These are phyloP conservation scores for Allodekkera sacchari DNA, from an alignment of 805 yeast species.

Conservation along the genomic window DNA sequence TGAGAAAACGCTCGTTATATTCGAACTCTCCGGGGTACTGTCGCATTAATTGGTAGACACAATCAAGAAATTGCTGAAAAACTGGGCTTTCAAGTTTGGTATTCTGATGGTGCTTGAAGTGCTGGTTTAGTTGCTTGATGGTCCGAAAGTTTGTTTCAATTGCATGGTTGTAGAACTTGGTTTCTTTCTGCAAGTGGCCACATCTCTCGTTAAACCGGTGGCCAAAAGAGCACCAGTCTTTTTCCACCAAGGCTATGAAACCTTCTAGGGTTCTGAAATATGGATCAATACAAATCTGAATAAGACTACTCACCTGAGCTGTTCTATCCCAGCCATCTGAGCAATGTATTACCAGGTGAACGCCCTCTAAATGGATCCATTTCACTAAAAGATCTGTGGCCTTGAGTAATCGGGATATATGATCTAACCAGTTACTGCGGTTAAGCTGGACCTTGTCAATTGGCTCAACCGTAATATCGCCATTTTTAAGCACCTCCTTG, in stretches of 20 bases:
- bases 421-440: constrained; percentile 73
- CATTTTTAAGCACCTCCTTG: constrained; percentile 52
- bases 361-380: constrained; percentile 73
- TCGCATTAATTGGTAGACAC: constrained; percentile 68
- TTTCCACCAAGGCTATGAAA: constrained; percentile 75
- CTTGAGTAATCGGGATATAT: constrained; percentile 57
- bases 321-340: constrained; percentile 99
- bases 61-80: constrained; percentile 89
- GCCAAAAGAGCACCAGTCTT: constrained; percentile 95
- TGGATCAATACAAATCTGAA: constrained; percentile 86
- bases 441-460: constrained; percentile 48
- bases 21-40: constrained; percentile 74
- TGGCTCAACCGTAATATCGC: constrained; percentile 44
- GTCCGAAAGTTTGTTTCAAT: constrained; percentile 26
- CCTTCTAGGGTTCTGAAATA: constrained; percentile 84
- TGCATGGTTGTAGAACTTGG: constrained; percentile 37
- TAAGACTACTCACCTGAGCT: constrained; percentile 75
- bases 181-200: constrained; percentile 60
- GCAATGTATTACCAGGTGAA: constrained; percentile 84
- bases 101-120: constrained; percentile 40
- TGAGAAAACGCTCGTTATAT: constrained; percentile 78
- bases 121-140: constrained; percentile 41
- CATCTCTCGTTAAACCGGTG: constrained; percentile 79
- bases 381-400: constrained; percentile 73
- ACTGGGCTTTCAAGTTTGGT: constrained; percentile 74